Evolutionary conservation across 305 asterid genomes (phyloP).

Genomic region (Fraxinus floribunda): DNA sequence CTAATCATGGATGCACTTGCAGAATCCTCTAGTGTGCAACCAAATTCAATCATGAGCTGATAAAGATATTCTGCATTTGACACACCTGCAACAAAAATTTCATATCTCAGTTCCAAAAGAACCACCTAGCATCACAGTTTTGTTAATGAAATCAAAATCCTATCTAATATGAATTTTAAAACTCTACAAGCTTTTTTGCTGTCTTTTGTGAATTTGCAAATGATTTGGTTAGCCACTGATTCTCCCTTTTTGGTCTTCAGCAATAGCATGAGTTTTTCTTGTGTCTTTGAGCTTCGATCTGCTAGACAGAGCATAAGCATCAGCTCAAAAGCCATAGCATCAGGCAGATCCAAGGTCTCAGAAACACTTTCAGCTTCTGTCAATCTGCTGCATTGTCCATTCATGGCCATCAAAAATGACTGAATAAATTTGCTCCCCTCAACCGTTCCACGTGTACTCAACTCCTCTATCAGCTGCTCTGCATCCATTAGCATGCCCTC

Average conservation of each 20-base stretch:
- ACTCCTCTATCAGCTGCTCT: conserved; percentile 52
- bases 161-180: background rate
- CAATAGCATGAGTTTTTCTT: conserved; percentile 48
- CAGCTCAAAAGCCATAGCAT: conserved; percentile 54
- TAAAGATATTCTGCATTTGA: conserved; percentile 51
- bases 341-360: conserved; percentile 39
- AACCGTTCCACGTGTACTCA: conserved; percentile 38
- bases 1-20: conserved; percentile 69
- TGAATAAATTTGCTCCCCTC: conserved; percentile 40
- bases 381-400: conserved; percentile 36
- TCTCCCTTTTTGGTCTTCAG: conserved; percentile 56
- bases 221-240: conserved; percentile 58
- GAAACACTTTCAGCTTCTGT: conserved; percentile 33
- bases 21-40: conserved; percentile 52
- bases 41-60: conserved; percentile 51
- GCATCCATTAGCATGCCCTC: conserved; percentile 73
- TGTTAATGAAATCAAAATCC: background rate
- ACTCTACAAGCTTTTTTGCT: conserved; percentile 40
- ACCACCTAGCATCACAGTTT: conserved; percentile 11
- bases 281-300: conserved; percentile 39
- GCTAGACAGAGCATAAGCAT: conserved; percentile 56
- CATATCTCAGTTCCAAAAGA: conserved; percentile 22
- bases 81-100: conserved; percentile 53
- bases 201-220: conserved; percentile 58
- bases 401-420: conserved; percentile 43